Conservation (phyloP, 305 asterid genomes). For the Withania somnifera region DNA sequence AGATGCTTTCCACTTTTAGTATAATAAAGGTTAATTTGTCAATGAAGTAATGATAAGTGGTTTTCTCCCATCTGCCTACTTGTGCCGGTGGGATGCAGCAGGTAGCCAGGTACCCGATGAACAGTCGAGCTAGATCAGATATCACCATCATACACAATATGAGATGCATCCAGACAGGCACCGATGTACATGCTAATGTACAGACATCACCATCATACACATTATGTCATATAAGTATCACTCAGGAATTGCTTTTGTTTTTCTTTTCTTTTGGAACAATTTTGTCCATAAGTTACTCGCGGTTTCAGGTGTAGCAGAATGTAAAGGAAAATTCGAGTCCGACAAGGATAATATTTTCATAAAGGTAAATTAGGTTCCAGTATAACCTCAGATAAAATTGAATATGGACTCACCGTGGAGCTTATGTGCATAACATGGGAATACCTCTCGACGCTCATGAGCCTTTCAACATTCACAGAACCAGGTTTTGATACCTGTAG, state of each 20-base stretch:
- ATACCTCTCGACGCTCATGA: constrained; percentile 67
- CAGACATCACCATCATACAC: no score
- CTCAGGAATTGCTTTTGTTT: neutral
- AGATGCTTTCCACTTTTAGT: no score
- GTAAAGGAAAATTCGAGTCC: neutral
- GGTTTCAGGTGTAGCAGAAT: neutral
- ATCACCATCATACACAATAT: neutral
- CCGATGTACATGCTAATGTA: neutral
- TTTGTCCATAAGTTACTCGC: neutral
- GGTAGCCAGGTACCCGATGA: neutral
- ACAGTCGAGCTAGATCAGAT: neutral
- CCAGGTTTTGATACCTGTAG: constrained; percentile 76
- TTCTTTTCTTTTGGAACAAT: neutral
- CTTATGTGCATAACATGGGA: constrained; percentile 95
- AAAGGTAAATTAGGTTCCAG: neutral
- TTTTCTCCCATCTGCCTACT: neutral
- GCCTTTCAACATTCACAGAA: constrained; percentile 70
- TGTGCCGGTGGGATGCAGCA: neutral
- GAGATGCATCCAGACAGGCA: neutral
- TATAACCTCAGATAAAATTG: neutral
- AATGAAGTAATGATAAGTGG: neutral
- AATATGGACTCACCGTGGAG: constrained; percentile 60
- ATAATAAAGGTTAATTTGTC: no score
- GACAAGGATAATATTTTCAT: neutral
- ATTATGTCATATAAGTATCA: neutral